Evolutionary conservation across 108 stramenopile genomes (phyloP), one percentile per base, ranked within the genome.

Genomic region (Cylindrotheca fusiformis): DNA sequence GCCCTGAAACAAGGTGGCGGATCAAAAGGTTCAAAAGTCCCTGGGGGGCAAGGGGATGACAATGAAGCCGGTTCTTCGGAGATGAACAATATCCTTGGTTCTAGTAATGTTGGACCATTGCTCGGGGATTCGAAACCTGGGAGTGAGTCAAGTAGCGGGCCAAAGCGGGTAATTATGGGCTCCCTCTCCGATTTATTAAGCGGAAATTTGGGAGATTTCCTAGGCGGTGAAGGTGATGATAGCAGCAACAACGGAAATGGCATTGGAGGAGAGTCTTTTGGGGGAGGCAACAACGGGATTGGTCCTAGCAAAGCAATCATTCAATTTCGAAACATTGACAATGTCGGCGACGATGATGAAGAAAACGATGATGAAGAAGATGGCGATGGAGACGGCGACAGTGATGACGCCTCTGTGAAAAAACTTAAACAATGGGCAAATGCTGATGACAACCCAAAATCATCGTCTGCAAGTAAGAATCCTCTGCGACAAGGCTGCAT

Each of bases 401-500:
- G 76, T 0, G 80, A 74, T 27, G 65, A 79, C 28, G 49, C 41
- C 26, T 30, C 18, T 2, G 1, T 23, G 21, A 19, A 58, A 14
- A 33, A 52, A 19, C 20, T 32, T 0, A 55, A 60, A 23, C 52
- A 25, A 10, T 32, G 52, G 32, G 21, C 45, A 17, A 63, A 48
- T 29, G 33, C n/a, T 18, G 44, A 48, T 20, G 20, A 24, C 28
- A 52, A 52, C 21, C 23, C 30, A 25, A 54, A 41, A 1, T 8
- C 55, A 12, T 18, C 55, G 25, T 36, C 32, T 27, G 51, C 3
- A 48, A 26, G 30, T n/a, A 53, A 69, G 52, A 69, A 36, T 0
- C 1, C 48, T 36, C n/a, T 8, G 5, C 81, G 85, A 27, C 82
- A 85, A 54, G 71, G 55, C 25, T 92, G 91, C 60, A 86, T 92